Conservation (phyloP, 441 rosid genomes). For the Metrosideros polymorpha region DNA sequence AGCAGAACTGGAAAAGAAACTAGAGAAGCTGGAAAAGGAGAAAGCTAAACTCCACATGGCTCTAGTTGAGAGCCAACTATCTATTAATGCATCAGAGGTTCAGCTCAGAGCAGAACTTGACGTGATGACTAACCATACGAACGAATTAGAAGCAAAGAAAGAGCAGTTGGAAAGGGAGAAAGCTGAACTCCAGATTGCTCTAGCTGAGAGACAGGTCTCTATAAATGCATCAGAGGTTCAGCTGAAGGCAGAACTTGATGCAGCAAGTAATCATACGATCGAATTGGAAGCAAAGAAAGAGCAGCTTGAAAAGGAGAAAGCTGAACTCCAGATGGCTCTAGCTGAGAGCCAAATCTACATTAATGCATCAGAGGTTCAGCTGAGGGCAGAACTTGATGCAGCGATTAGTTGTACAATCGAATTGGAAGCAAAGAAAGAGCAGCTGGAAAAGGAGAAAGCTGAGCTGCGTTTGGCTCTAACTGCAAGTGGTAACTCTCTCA, state of each 20-base stretch:
- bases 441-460: constrained; percentile 27
- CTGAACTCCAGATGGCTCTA: constrained; percentile 35
- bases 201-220: not conserved
- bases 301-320: not conserved
- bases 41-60: constrained; percentile 11
- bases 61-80: not conserved
- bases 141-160: not conserved
- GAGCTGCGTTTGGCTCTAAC: constrained; percentile 49
- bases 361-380: constrained; percentile 39
- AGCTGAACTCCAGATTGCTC: not conserved
- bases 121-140: not conserved
- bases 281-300: not conserved
- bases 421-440: constrained; percentile 1
- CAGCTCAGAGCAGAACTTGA: not conserved
- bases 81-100: not conserved
- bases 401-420: not conserved
- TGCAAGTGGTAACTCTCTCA: constrained; percentile 25
- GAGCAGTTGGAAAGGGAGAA: not conserved
- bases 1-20: constrained; percentile 44
- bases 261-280: not conserved
- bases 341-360: constrained; percentile 31
- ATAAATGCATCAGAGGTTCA: not conserved
- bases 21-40: constrained; percentile 33
- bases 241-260: not conserved
- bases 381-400: constrained; percentile 18